Percentiles rank a stretch among this genome's conserved stretches.
Evolutionary conservation across 2,329 filamentous ascomycete species (phyloP).

Genomic region (Apiospora phragmitis): DNA sequence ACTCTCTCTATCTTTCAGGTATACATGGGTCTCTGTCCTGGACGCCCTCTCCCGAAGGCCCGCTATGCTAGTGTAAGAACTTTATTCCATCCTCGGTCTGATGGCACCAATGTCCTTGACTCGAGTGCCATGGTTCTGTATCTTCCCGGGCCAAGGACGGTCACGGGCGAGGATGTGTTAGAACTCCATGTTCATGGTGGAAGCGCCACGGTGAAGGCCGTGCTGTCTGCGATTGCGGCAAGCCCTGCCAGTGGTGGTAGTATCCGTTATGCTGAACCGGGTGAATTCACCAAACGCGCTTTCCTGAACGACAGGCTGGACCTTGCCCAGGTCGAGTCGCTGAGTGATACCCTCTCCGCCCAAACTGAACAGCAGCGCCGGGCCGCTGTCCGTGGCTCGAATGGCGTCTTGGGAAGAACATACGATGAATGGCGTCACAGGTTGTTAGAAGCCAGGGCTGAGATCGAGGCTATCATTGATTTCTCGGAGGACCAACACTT

Average conservation of each 20-base stretch:
- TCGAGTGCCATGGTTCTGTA: constrained; percentile 78
- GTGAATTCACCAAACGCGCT: constrained; percentile 91
- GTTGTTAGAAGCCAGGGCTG: constrained; percentile 79
- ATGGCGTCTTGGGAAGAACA: constrained; percentile 65
- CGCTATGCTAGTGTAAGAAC: constrained; percentile 71
- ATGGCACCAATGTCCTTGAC: constrained; percentile 63
- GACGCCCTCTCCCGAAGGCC: constrained; percentile 44
- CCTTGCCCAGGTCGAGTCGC: constrained; percentile 76
- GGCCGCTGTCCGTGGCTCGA: constrained; percentile 77
- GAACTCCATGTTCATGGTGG: constrained; percentile 96
- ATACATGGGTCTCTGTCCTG: constrained; percentile 52
- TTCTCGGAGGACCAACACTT: constrained; percentile 98
- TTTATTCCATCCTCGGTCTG: constrained; percentile 57
- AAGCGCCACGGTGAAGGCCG: constrained; percentile 81
- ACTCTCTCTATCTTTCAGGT: constrained; percentile 37
- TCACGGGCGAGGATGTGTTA: constrained; percentile 89
- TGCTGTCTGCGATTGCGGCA: constrained; percentile 73
- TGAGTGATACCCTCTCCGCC: constrained; percentile 63
- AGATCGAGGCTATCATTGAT: constrained; percentile 94
- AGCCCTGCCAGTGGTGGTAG: constrained; percentile 33
- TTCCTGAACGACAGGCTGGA: constrained; percentile 86
- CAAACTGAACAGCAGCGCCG: constrained; percentile 93
- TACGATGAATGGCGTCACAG: constrained; percentile 83
- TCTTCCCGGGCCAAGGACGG: constrained; percentile 79
- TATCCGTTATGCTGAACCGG: constrained; percentile 88